A percentile compares a stretch with the other conserved stretches of the same genome.
Conservation (phyloP, 176 grass and related monocot genomes). For the Secale cereale region DNA sequence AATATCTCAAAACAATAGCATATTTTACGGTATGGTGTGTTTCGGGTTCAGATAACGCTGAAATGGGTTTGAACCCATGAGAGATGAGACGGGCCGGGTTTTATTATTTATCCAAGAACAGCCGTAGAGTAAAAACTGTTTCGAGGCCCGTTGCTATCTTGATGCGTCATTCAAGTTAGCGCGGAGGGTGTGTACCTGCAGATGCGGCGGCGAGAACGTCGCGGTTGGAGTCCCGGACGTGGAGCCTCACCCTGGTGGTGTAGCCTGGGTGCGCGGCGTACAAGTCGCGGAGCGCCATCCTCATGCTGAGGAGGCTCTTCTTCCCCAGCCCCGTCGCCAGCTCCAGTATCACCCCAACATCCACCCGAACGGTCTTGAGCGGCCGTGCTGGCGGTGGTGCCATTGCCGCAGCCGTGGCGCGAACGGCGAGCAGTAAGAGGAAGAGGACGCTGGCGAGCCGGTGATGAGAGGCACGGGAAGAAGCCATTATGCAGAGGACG, state of each 20-base stretch:
- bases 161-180: no score
- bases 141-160: no score
- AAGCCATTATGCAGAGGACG: no score
- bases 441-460: not conserved
- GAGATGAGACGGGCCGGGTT: no score
- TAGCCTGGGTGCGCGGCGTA: slow-evolving; percentile 30
- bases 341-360: slow-evolving; percentile 46
- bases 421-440: not conserved
- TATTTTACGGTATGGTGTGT: no score
- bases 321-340: slow-evolving; percentile 19
- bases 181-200: no score
- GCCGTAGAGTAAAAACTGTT: no score
- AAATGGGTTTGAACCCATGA: no score
- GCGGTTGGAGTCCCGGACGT: slow-evolving; percentile 19
- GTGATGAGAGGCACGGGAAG: no score
- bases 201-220: slow-evolving; percentile 13
- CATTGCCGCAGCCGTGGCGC: not conserved
- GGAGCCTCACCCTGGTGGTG: not conserved
- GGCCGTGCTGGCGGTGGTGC: not conserved
- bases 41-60: no score
- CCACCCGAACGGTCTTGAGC: not conserved
- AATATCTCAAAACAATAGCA: no score
- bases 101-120: no score
- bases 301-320: slow-evolving; percentile 29
- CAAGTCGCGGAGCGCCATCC: slow-evolving; percentile 51